Evolutionary conservation across 1,284 basidiomycete genomes (phyloP).

Genomic region (Retiboletus flavoniger): DNA sequence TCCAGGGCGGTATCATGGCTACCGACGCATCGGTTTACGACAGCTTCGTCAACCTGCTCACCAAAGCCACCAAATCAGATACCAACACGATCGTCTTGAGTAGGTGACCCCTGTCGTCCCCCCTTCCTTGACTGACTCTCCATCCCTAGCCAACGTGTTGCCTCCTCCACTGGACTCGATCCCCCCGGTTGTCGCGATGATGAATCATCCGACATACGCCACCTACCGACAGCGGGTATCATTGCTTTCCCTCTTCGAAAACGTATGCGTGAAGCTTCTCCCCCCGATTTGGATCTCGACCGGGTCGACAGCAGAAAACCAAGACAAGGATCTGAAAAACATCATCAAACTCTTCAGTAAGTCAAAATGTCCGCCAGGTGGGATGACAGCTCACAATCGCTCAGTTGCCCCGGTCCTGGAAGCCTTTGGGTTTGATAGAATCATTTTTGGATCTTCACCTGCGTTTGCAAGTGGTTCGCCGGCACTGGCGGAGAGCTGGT

Average conservation of each 20-base stretch:
- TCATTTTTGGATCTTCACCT: constrained; percentile 60
- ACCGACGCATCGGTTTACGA: constrained; percentile 61
- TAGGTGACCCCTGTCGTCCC: constrained; percentile 40
- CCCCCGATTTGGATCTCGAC: constrained; percentile 67
- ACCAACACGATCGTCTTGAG: constrained; percentile 61
- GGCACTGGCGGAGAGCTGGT: constrained; percentile 68
- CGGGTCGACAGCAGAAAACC: constrained; percentile 26
- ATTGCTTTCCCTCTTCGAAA: constrained; percentile 73
- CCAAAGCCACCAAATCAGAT: constrained; percentile 48
- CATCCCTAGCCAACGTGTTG: constrained; percentile 68
- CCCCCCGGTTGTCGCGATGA: constrained; percentile 72
- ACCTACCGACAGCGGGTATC: constrained; percentile 74
- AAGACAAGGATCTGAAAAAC: constrained; percentile 64
- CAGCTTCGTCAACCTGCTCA: constrained; percentile 70
- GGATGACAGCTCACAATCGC: constrained; percentile 1
- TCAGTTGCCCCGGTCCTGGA: constrained; percentile 76
- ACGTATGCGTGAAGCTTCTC: constrained; percentile 73
- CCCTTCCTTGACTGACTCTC: constrained; percentile 8
- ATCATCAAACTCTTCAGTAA: constrained; percentile 87
- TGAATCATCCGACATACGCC: constrained; percentile 71
- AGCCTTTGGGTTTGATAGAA: constrained; percentile 60
- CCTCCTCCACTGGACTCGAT: constrained; percentile 79
- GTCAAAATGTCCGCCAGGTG: constrained; percentile 36
- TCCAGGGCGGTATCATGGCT: constrained; percentile 50
- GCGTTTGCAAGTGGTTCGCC: constrained; percentile 51